Conservation (phyloP, 768 basidiomycete species). For the Mycena capillaripes region DNA sequence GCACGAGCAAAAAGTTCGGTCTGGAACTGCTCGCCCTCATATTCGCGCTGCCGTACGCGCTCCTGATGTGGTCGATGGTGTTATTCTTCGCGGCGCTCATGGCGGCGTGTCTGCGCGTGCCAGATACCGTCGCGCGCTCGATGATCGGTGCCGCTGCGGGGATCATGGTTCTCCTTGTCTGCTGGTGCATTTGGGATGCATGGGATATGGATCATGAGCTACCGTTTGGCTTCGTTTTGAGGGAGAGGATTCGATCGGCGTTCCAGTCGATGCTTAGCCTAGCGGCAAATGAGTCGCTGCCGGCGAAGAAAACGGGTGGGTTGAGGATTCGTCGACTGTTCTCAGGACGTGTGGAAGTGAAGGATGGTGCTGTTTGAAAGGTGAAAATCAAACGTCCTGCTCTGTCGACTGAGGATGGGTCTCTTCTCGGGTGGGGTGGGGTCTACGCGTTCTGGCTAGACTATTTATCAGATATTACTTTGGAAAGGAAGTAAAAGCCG, state of each 20-base stretch:
- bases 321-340: background rate
- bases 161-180: background rate
- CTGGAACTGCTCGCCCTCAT: conserved; percentile 58
- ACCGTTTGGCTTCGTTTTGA: background rate
- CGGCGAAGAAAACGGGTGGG: background rate
- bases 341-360: background rate
- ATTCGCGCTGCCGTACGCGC: conserved; percentile 59
- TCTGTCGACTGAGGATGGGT: too few species aligned
- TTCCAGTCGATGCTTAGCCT: background rate
- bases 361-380: background rate
- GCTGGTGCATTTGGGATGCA: conserved; percentile 32
- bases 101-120: background rate
- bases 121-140: background rate
- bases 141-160: background rate
- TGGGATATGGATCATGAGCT: conserved; percentile 25
- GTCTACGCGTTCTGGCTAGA: too few species aligned
- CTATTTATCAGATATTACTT: too few species aligned
- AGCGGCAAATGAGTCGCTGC: background rate
- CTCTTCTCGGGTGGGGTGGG: too few species aligned
- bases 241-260: background rate
- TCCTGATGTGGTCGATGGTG: conserved; percentile 56
- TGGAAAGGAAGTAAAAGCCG: too few species aligned
- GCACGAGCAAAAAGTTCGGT: conserved; percentile 47
- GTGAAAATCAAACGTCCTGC: too few species aligned
- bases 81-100: conserved; percentile 20